These are phyloP conservation scores for Saccharomycopsis capsularis DNA, from an alignment of 805 yeast species.

Conservation along the genomic window DNA sequence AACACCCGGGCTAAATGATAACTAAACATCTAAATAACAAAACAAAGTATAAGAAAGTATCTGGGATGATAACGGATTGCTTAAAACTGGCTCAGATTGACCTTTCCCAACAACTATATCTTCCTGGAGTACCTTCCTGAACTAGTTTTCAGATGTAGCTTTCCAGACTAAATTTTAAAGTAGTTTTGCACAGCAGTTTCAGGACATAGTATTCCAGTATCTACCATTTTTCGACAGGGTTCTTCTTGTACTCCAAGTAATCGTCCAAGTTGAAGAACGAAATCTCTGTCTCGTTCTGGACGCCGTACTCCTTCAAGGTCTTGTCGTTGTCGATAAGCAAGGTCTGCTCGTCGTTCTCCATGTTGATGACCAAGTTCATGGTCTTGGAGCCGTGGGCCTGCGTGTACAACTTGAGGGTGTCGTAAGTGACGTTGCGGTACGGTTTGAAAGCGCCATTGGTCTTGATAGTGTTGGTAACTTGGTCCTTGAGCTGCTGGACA, in stretches of 20 bases:
- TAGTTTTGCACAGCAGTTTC: too few relatives aligned
- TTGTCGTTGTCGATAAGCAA: slow-evolving; percentile 39
- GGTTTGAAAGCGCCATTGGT: slow-evolving; percentile 73
- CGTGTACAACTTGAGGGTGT: slow-evolving; percentile 79
- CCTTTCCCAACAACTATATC: too few relatives aligned
- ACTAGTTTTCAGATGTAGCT: too few relatives aligned
- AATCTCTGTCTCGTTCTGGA: slow-evolving; percentile 87
- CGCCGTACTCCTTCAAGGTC: slow-evolving; percentile 44
- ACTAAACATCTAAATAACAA: too few relatives aligned
- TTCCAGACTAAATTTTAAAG: too few relatives aligned
- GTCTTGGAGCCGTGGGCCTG: slow-evolving; percentile 95
- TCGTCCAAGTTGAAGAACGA: slow-evolving; percentile 68
- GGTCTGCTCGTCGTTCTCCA: slow-evolving; percentile 81
- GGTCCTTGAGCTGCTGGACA: slow-evolving; percentile 53
- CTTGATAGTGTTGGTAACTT: slow-evolving; percentile 38
- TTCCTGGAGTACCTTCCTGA: too few relatives aligned
- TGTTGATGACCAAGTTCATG: slow-evolving; percentile 82
- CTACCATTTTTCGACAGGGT: slow-evolving; percentile 90
- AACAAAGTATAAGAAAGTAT: too few relatives aligned
- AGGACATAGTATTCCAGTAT: too few relatives aligned
- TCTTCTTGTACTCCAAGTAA: slow-evolving; percentile 60
- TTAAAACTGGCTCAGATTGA: too few relatives aligned
- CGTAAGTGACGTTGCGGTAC: slow-evolving; percentile 65
- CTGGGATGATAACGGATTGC: too few relatives aligned
- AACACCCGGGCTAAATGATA: too few relatives aligned